A percentile compares a stretch with the other conserved stretches of the same genome.
phyloP scores from a whole-genome alignment of 2,329 filamentous ascomycete genomes.

The Fusarium circinatum region DNA sequence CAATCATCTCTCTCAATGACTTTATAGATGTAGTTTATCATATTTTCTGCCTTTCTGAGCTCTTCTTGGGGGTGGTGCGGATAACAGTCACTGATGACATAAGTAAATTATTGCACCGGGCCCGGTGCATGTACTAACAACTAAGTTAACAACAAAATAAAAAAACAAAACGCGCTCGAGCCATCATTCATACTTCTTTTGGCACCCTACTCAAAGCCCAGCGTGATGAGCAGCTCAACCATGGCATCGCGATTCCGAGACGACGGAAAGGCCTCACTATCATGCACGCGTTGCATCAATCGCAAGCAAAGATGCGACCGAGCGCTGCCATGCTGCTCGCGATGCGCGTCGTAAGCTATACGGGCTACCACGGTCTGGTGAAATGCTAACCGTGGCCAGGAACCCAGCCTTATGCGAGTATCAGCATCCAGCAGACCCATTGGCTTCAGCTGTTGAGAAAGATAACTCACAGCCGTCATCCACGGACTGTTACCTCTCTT shows the following conservation, averaged over 20 bases:
- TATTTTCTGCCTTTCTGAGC: neutral
- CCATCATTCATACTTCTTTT: no score
- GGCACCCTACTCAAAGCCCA: no score
- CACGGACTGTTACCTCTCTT: neutral
- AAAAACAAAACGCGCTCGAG: neutral
- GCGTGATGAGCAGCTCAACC: neutral
- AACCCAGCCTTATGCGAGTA: neutral
- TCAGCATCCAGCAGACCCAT: neutral
- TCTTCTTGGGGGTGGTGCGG: neutral
- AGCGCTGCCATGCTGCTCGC: neutral
- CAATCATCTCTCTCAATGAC: neutral
- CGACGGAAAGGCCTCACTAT: neutral
- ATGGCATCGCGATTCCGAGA: neutral
- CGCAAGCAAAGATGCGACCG: constrained; percentile 9
- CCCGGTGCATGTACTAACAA: neutral
- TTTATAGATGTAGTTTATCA: neutral
- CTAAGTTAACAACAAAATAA: neutral
- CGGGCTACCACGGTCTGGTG: no score
- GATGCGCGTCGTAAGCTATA: neutral
- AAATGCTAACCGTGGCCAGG: neutral
- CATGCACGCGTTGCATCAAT: neutral
- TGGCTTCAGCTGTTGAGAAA: no score
- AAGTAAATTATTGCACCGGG: neutral
- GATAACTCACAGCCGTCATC: neutral
- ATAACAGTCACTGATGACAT: neutral